These are phyloP conservation scores for Beta lomatogona DNA, from an alignment of 179 eudicot genomes.

Conservation along the genomic window DNA sequence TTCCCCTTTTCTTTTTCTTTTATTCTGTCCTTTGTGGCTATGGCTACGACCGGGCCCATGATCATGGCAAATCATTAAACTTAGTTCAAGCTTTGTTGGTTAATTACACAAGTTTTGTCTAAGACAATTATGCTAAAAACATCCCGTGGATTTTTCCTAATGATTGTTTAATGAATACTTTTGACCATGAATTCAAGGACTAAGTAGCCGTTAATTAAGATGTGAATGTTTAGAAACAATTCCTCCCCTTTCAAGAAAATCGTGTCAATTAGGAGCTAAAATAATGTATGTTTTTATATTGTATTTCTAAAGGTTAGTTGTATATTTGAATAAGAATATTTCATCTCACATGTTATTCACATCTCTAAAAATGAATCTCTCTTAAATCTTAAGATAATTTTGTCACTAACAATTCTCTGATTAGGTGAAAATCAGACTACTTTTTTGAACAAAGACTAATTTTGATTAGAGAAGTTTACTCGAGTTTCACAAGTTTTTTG, in stretches of 20 bases:
- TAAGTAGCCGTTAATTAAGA: not conserved
- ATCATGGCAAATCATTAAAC: constrained; percentile 3
- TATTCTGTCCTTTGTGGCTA: not conserved
- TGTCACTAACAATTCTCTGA: not conserved
- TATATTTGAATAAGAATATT: not conserved
- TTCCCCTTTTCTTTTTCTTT: not conserved
- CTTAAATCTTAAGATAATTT: not conserved
- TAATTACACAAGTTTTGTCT: constrained; percentile 10
- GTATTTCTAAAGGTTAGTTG: no score
- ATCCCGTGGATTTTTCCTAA: constrained; percentile 8
- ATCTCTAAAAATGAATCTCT: not conserved
- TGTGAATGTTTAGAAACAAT: not conserved
- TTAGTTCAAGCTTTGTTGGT: constrained; percentile 26
- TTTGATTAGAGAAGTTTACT: not conserved
- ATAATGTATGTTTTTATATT: no score
- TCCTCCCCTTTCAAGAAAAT: no score
- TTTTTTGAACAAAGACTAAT: not conserved
- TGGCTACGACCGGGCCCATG: not conserved
- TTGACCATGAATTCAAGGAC: constrained; percentile 19
- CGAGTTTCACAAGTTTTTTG: not conserved
- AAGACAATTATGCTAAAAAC: constrained; percentile 1
- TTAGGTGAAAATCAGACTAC: not conserved
- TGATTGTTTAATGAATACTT: constrained; percentile 24
- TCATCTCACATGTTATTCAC: not conserved
- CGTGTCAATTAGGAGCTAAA: no score